Evolutionary conservation across 2,329 filamentous ascomycete species (phyloP).

Genomic region (Mycosphaerelloides madeirae): DNA sequence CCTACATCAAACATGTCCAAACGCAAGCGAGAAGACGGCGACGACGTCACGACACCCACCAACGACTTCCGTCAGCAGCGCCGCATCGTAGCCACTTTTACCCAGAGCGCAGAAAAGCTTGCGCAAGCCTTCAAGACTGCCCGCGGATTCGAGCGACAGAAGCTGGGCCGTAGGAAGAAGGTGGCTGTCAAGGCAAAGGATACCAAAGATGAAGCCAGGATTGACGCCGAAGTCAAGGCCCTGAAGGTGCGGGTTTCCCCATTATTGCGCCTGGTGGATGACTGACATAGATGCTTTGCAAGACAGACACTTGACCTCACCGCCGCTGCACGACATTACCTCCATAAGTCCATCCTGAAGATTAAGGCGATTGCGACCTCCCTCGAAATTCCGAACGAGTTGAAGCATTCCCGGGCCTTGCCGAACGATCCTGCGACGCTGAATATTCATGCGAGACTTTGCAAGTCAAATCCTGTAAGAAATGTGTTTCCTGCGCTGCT

Average conservation of each 20-base stretch:
- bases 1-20: too few species aligned
- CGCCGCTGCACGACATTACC: constrained; percentile 48
- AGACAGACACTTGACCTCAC: constrained; percentile 48
- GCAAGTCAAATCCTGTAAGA: constrained; percentile 56
- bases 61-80: constrained; percentile 18
- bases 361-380: constrained; percentile 54
- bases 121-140: constrained; percentile 65
- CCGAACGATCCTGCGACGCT: constrained; percentile 44
- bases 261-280: not conserved
- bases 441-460: constrained; percentile 57
- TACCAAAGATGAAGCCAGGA: constrained; percentile 47
- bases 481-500: constrained; percentile 48
- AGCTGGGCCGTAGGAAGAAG: constrained; percentile 60
- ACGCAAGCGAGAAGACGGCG: constrained; percentile 27
- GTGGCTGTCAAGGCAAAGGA: constrained; percentile 46
- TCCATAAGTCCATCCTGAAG: constrained; percentile 54
- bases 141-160: constrained; percentile 74
- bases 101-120: constrained; percentile 54
- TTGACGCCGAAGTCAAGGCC: constrained; percentile 59
- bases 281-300: constrained; percentile 10
- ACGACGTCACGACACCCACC: constrained; percentile 20
- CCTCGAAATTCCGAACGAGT: constrained; percentile 42
- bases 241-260: constrained; percentile 46
- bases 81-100: constrained; percentile 18
- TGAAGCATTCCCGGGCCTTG: constrained; percentile 36